These are phyloP conservation scores for Ustilago shanxiensis DNA, from an alignment of 1,284 basidiomycete genomes.

Conservation along the genomic window DNA sequence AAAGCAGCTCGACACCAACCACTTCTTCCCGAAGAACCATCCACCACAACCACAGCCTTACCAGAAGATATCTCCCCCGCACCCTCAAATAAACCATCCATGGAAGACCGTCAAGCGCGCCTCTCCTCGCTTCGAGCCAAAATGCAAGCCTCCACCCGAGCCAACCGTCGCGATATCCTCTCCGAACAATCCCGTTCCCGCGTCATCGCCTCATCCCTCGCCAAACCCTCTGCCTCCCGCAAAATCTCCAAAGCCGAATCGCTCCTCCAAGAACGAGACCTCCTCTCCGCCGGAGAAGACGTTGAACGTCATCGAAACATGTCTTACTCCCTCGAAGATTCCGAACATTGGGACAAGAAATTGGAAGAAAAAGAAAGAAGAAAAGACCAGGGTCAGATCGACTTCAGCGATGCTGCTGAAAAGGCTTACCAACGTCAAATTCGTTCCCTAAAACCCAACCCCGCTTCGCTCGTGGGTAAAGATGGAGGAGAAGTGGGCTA, in stretches of 20 bases:
- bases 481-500: slow-evolving; percentile 72
- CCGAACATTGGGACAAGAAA: slow-evolving; percentile 93
- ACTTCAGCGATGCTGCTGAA: slow-evolving; percentile 88
- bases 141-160: slow-evolving; percentile 53
- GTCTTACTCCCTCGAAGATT: slow-evolving; percentile 94
- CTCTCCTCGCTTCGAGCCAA: slow-evolving; percentile 31
- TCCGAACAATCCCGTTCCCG: slow-evolving; percentile 52
- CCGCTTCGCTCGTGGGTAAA: slow-evolving; percentile 79
- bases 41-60: not conserved
- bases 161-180: slow-evolving; percentile 60
- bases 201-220: slow-evolving; percentile 35
- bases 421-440: slow-evolving; percentile 91
- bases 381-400: slow-evolving; percentile 87
- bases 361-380: slow-evolving; percentile 79
- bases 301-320: slow-evolving; percentile 84
- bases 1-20: slow-evolving; percentile 33
- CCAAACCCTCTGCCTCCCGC: slow-evolving; percentile 30
- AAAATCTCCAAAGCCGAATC: slow-evolving; percentile 78
- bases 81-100: slow-evolving; percentile 16
- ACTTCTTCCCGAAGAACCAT: slow-evolving; percentile 10
- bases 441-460: slow-evolving; percentile 85
- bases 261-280: slow-evolving; percentile 86
- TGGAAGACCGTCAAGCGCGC: slow-evolving; percentile 39
- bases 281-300: slow-evolving; percentile 84
- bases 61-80: not conserved